A percentile compares a stretch with the other conserved stretches of the same genome.
phyloP scores from a whole-genome alignment of 306 rosid species.

The Trifolium fragiferum region DNA sequence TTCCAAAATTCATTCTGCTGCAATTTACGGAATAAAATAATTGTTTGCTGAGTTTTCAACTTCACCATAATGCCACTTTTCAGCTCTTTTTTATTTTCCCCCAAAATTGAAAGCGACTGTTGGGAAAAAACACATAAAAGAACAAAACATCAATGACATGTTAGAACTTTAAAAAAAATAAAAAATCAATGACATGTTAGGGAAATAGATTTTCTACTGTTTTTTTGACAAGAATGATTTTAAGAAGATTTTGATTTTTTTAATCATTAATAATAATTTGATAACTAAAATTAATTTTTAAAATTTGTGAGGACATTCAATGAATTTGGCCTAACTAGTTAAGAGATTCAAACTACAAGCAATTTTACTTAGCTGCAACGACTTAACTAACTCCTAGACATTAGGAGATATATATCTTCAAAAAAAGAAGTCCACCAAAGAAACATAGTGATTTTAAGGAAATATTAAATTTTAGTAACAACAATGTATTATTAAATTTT shows the following conservation, averaged over 20 bases:
- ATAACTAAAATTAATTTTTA: background rate
- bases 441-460: background rate
- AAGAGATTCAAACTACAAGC: background rate
- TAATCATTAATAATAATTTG: background rate
- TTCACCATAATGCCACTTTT: slow-evolving; percentile 1
- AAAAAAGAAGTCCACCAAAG: background rate
- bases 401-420: background rate
- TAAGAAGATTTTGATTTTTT: background rate
- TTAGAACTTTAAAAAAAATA: background rate
- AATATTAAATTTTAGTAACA: background rate
- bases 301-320: background rate
- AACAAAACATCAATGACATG: background rate
- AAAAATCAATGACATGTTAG: background rate
- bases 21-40: background rate
- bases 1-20: background rate
- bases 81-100: background rate
- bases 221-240: background rate
- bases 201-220: background rate
- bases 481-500: too few relatives aligned
- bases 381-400: background rate
- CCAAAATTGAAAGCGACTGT: background rate
- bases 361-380: background rate
- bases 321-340: background rate
- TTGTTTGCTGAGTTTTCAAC: slow-evolving; percentile 5
- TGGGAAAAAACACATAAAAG: background rate